A percentile compares a stretch with the other conserved stretches of the same genome.
Conservation (phyloP, 495 filamentous ascomycete genomes). For the Amorphotheca resinae region DNA sequence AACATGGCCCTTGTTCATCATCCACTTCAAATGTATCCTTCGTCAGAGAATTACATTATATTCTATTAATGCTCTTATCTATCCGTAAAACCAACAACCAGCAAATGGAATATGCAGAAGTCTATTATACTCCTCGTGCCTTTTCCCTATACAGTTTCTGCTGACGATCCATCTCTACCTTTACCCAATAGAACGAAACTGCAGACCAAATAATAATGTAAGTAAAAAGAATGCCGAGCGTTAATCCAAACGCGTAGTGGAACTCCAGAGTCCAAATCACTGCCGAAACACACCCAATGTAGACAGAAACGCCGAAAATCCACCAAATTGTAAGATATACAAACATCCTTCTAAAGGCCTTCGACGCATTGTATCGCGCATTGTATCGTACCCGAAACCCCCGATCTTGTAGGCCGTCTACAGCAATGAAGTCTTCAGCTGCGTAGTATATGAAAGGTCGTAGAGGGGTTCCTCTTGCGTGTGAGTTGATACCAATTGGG, state of each 20-base stretch:
- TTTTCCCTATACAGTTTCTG: conserved; percentile 1
- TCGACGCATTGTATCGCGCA: conserved; percentile 7
- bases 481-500: conserved; percentile 12
- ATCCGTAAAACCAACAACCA: too few relatives aligned
- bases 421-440: conserved; percentile 13
- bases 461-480: conserved; percentile 6
- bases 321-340: conserved; percentile 8
- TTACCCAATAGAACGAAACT: conserved; percentile 2
- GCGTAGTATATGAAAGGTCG: conserved; percentile 14
- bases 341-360: conserved; percentile 9
- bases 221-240: conserved; percentile 7
- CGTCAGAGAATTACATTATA: too few relatives aligned
- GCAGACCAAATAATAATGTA: conserved; percentile 10
- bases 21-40: too few relatives aligned
- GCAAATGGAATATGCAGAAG: too few relatives aligned
- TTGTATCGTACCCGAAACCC: conserved; percentile 12
- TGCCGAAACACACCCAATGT: conserved; percentile 7
- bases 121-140: too few relatives aligned
- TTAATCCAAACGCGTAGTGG: conserved; percentile 11
- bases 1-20: too few relatives aligned
- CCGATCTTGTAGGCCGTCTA: conserved; percentile 10
- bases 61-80: too few relatives aligned
- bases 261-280: conserved; percentile 12
- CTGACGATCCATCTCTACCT: conserved; percentile 3
- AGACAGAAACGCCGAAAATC: conserved; percentile 8